Base-by-base conservation (phyloP, 306 rosid species). In the Vigna radiata region DNA sequence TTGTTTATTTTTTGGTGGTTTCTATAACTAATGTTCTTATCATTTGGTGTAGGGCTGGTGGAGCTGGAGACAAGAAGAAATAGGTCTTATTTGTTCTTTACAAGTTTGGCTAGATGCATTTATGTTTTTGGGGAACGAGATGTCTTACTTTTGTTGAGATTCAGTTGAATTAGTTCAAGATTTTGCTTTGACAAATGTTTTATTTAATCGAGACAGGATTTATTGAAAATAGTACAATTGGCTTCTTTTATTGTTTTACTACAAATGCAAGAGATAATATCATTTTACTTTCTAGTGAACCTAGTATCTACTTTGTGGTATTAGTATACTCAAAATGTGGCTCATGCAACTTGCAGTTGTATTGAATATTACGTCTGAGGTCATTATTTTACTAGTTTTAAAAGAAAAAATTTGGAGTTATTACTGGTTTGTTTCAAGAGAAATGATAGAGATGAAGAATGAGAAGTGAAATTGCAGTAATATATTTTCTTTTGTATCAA, bases 31-130 rank as follows among this genome's bases (percentile, higher is more conserved):
- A n/a, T 59, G 61, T 13, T 67, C 6, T 17, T n/a, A 49, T 15
- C 7, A 29, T 19, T 0, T 29, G 33, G 47, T 79, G 82, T 87
- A 93, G 98, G 78, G 84, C 98, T 75, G 98, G 98, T 81, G 97
- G 98, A 63, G 93, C 83, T 5, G 88, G 85, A 12, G 97, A 93
- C 70, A 93, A 93, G 87, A 91, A 93, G 88, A 93, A 93, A 71
- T 92, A 85, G 78, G 79, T 19, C 3, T 8, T 25, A 8, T 33
- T 5, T 33, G 7, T 4, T 36, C 68, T 11, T 21, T 70, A 48
- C 68, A 64, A 23, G 17, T 14, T 36, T 56, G 18, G 17, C 54
- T 8, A 43, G 46, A 54, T 50, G 75, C 60, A 4, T 47, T 72
- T 17, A 41, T 81, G 62, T 76, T 76, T 7, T 72, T 49, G 54